These are phyloP conservation scores for Rutstroemia sp. DNA, from an alignment of 2,329 filamentous ascomycete genomes.

Conservation along the genomic window DNA sequence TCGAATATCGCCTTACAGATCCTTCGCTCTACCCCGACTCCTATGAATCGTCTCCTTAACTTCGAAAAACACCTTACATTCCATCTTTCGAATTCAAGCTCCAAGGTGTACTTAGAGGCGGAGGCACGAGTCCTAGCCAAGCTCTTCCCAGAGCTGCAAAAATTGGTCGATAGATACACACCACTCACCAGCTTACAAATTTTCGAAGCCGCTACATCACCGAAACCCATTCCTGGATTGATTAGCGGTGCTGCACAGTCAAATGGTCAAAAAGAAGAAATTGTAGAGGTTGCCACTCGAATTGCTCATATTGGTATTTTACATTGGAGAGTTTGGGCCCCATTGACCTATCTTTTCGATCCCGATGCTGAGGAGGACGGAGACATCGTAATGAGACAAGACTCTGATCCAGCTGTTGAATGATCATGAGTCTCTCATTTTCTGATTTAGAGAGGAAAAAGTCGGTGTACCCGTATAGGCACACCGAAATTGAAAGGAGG, in stretches of 20 bases:
- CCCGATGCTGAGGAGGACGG: conserved; percentile 21
- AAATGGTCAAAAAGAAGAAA: conserved; percentile 21
- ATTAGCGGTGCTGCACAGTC: background rate
- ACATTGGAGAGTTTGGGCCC: conserved; percentile 85
- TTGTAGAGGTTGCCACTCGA: conserved; percentile 65
- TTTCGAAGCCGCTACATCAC: conserved; percentile 28
- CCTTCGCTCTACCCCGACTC: conserved; percentile 26
- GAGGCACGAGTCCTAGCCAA: conserved; percentile 23
- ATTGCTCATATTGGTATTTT: conserved; percentile 77
- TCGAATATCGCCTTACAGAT: conserved; percentile 28
- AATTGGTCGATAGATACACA: conserved; percentile 25
- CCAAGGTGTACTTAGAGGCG: conserved; percentile 24
- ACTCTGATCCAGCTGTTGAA: background rate
- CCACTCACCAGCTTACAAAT: conserved; percentile 27
- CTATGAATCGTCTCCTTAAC: conserved; percentile 23
- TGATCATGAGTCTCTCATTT: background rate
- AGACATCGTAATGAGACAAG: conserved; percentile 10
- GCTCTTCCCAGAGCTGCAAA: conserved; percentile 25
- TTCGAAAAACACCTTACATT: conserved; percentile 28
- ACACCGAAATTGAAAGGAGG: background rate
- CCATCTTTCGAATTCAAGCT: conserved; percentile 26
- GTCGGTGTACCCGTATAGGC: background rate
- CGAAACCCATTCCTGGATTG: conserved; percentile 13
- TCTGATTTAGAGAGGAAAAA: too few relatives aligned
- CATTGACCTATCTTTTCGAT: conserved; percentile 55